phyloP scores from a whole-genome alignment of 176 grass and related monocot genomes.

The Miscanthus lutarioriparius region DNA sequence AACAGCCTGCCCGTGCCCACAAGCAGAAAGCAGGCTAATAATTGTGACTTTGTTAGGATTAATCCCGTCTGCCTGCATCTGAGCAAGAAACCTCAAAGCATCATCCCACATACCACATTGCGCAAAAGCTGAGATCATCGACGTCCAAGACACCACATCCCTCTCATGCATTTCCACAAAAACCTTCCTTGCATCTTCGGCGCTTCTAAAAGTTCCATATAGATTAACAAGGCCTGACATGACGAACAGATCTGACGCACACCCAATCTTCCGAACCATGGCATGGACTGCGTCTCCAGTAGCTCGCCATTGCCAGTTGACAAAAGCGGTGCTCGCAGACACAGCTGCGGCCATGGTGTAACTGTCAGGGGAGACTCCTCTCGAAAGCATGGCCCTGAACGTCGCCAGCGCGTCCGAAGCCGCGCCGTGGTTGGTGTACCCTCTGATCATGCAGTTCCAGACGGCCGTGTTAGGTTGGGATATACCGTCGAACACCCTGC shows the following conservation, averaged over 20 bases:
- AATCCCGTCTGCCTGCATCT: constrained; percentile 52
- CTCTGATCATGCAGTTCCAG: constrained; percentile 85
- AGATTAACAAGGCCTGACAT: constrained; percentile 68
- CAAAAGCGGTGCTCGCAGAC: constrained; percentile 40
- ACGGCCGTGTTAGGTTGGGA: constrained; percentile 43
- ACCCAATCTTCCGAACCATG: constrained; percentile 57
- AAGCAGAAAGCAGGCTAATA: constrained; percentile 66
- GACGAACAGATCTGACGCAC: constrained; percentile 53
- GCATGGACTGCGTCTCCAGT: constrained; percentile 49
- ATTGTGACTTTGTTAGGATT: constrained; percentile 71
- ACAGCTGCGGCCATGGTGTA: constrained; percentile 62
- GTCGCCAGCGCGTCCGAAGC: constrained; percentile 46
- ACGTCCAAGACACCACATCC: constrained; percentile 91
- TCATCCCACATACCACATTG: constrained; percentile 47
- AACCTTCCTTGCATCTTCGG: constrained; percentile 48
- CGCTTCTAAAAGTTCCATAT: constrained; percentile 33
- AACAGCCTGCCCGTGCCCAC: constrained; percentile 35
- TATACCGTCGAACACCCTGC: constrained; percentile 63
- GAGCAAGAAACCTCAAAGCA: constrained; percentile 48
- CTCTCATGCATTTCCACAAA: constrained; percentile 67
- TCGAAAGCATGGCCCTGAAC: constrained; percentile 49
- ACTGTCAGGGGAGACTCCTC: constrained; percentile 41
- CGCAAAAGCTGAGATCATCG: constrained; percentile 66
- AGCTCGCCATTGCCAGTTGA: not conserved
- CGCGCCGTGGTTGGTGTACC: constrained; percentile 46